Evolutionary conservation across 2,329 filamentous ascomycete species (phyloP), one percentile per base, ranked within the genome.

Genomic region (Xylaria sp.): DNA sequence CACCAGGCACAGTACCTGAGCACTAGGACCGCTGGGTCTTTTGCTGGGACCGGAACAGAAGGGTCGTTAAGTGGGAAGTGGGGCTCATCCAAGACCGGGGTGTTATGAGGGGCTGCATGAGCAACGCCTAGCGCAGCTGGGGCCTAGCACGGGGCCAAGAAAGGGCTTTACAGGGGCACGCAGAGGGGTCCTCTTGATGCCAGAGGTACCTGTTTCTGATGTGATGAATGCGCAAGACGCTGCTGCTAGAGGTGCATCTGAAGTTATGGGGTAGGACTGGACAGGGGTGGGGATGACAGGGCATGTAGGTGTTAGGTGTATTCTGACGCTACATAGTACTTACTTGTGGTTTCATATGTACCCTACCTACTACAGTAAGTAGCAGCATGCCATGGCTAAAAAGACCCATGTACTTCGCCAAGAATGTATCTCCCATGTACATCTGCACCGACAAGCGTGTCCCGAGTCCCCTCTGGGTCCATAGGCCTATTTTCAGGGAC

Each of bases 1-100:
- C 66, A 61, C 55, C 20, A 62, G 62, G 66, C 37, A 66, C 58
- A 68, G 63, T 67, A 67, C 65, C 65, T 66, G 67, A 63, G 54
- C 48, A 56, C 63, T 66, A 66, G 57, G 37, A 34, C 60, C 50
- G 51, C 60, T 65, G 65, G 58, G 58, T 57, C 39, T 57, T 52
- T 55, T 66, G 39, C 60, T 68, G 60, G 68, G 64, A 63, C 66
- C 64, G 61, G 60, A 69, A 58, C 44, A 62, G 41, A 62, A 62
- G 68, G 68, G 68, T 67, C 64, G 41, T 60, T 39, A 66, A 69
- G 66, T 63, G 39, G 55, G 52, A 61, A 61, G 69, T 34, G 60
- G 66, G 66, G 20, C 46, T 58, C 63, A 60, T 46, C 20, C 25
- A 9, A 7, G 63, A 61, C 62, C 56, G 60, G 66, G 66, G 23